Conservation (phyloP, 768 basidiomycete genomes). For the Tephrocybe sp. region DNA sequence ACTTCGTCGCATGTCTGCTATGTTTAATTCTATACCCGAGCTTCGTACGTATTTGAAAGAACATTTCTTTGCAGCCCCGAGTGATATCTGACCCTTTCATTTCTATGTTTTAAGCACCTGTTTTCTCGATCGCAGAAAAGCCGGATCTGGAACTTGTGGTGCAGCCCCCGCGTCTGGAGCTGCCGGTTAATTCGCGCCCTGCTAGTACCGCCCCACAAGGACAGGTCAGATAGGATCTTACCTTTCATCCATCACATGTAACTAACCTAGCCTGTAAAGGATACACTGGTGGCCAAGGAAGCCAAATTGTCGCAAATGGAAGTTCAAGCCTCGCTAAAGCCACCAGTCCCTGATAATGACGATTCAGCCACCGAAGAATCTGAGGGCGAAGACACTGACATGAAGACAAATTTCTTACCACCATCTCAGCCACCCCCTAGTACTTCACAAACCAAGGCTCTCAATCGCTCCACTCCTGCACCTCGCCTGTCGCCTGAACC, state of each 20-base stretch:
- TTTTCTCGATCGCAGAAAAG: constrained; percentile 43
- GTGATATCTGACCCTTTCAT: constrained; percentile 10
- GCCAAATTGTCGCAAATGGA: constrained; percentile 1
- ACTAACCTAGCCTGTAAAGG: constrained; percentile 9
- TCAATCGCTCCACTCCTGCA: constrained; percentile 5
- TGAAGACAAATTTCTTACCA: constrained; percentile 12
- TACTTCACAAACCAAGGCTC: not conserved
- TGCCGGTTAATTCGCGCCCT: constrained; percentile 14
- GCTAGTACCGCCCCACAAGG: constrained; percentile 11
- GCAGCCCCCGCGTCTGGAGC: constrained; percentile 12
- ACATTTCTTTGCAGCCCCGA: constrained; percentile 6
- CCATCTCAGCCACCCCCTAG: not conserved
- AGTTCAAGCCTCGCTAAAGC: constrained; percentile 1
- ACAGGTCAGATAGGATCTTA: constrained; percentile 6
- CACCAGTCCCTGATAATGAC: constrained; percentile 26
- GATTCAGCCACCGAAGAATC: constrained; percentile 48
- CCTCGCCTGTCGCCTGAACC: constrained; percentile 1
- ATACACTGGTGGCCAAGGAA: constrained; percentile 1
- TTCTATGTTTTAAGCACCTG: constrained; percentile 40
- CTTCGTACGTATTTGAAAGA: constrained; percentile 49
- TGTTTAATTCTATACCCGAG: constrained; percentile 64
- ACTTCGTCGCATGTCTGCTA: constrained; percentile 67
- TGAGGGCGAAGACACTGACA: constrained; percentile 30
- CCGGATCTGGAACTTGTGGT: constrained; percentile 39
- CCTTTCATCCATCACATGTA: constrained; percentile 1